These are phyloP conservation scores for Eimeria maxima DNA, from an alignment of 169 alveolate species.

Conservation along the genomic window DNA sequence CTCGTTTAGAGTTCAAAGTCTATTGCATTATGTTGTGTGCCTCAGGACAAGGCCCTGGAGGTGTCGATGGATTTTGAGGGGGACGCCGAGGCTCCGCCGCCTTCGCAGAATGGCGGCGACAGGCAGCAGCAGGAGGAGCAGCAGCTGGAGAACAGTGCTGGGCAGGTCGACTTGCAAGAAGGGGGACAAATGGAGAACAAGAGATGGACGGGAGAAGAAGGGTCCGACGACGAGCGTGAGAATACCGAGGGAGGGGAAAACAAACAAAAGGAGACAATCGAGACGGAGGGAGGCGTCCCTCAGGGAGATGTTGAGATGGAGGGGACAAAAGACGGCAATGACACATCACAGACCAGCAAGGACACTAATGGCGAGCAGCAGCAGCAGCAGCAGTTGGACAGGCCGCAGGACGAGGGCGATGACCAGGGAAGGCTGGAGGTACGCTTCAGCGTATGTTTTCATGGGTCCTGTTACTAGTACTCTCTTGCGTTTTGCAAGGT, in stretches of 20 bases:
- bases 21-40: background rate
- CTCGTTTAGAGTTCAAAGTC: background rate
- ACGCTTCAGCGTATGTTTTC: background rate
- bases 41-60: conserved; percentile 81
- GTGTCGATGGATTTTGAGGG: conserved; percentile 82
- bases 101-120: background rate
- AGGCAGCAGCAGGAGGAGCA: conserved; percentile 66
- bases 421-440: conserved; percentile 36
- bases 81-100: conserved; percentile 52
- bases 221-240: conserved; percentile 4
- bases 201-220: conserved; percentile 69
- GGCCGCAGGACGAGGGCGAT: background rate
- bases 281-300: conserved; percentile 45
- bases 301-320: conserved; percentile 25
- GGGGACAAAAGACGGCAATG: conserved; percentile 32
- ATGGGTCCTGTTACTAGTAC: background rate
- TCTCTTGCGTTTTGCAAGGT: background rate
- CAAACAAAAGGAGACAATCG: background rate
- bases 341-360: background rate
- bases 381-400: conserved; percentile 55
- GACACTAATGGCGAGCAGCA: background rate
- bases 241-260: background rate
- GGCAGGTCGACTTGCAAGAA: conserved; percentile 77
- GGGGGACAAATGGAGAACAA: conserved; percentile 80
- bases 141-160: conserved; percentile 49